Evolutionary conservation across 2,329 filamentous ascomycete genomes (phyloP).

Genomic region (Diaporthe amygdali): DNA sequence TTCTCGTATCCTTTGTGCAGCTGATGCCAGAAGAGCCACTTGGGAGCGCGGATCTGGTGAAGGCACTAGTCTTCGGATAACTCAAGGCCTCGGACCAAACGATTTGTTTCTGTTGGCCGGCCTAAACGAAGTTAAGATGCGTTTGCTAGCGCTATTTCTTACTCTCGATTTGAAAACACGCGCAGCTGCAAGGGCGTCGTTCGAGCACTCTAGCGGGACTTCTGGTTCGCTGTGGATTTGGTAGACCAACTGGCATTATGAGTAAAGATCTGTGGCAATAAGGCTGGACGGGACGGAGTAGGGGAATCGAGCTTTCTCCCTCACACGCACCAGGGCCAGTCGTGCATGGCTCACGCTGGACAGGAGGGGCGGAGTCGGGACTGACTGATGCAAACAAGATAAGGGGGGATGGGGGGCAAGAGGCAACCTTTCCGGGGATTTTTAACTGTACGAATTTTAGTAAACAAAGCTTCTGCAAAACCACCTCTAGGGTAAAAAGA

Average conservation of each 20-base stretch:
- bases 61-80: not conserved
- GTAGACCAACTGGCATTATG: not conserved
- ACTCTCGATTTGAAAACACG: not conserved
- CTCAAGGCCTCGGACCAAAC: not conserved
- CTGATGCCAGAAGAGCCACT: not conserved
- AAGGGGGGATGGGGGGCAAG: not conserved
- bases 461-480: conserved; percentile 23
- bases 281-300: not conserved
- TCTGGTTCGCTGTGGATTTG: not conserved
- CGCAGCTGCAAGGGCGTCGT: not conserved
- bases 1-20: conserved; percentile 6
- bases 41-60: not conserved
- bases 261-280: not conserved
- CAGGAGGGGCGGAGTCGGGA: not conserved
- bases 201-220: conserved; percentile 9
- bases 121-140: conserved; percentile 5
- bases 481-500: conserved; percentile 24
- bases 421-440: conserved; percentile 1
- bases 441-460: conserved; percentile 23
- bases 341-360: not conserved
- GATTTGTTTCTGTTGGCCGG: not conserved
- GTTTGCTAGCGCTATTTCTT: not conserved
- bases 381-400: not conserved
- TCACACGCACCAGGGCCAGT: not conserved
- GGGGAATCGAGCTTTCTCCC: not conserved